Evolutionary conservation across 176 grass and related monocot genomes (phyloP).

Genomic region (Aechmea fasciata): DNA sequence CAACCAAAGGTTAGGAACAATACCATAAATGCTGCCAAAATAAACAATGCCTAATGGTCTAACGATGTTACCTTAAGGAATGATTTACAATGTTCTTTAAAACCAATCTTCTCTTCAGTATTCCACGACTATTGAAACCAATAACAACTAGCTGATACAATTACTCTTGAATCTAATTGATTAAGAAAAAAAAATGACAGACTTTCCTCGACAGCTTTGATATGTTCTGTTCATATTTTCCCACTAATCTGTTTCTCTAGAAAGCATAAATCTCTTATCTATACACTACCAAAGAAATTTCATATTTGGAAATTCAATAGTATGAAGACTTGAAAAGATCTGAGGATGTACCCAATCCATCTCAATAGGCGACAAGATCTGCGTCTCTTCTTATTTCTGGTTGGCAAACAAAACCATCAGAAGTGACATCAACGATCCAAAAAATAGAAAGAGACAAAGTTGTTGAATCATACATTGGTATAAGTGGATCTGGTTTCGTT

Average conservation of each 20-base stretch:
- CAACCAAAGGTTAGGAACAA: not conserved
- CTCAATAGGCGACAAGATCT: constrained; percentile 42
- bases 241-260: not conserved
- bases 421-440: constrained; percentile 14
- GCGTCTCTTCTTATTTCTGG: constrained; percentile 62
- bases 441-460: constrained; percentile 20
- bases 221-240: too few species aligned
- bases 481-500: constrained; percentile 65
- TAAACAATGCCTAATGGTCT: too few species aligned
- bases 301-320: not conserved
- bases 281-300: not conserved
- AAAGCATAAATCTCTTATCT: not conserved
- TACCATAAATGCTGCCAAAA: too few species aligned
- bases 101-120: too few species aligned
- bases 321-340: not conserved
- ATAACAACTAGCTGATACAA: too few species aligned
- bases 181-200: too few species aligned
- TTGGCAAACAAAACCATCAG: constrained; percentile 15
- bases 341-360: constrained; percentile 53
- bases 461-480: constrained; percentile 61
- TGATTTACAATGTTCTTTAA: too few species aligned
- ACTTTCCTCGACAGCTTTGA: too few species aligned
- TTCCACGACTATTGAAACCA: too few species aligned
- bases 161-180: too few species aligned
- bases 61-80: too few species aligned